These are phyloP conservation scores for Madurella fahalii DNA, from an alignment of 2,329 filamentous ascomycete genomes.

Conservation along the genomic window DNA sequence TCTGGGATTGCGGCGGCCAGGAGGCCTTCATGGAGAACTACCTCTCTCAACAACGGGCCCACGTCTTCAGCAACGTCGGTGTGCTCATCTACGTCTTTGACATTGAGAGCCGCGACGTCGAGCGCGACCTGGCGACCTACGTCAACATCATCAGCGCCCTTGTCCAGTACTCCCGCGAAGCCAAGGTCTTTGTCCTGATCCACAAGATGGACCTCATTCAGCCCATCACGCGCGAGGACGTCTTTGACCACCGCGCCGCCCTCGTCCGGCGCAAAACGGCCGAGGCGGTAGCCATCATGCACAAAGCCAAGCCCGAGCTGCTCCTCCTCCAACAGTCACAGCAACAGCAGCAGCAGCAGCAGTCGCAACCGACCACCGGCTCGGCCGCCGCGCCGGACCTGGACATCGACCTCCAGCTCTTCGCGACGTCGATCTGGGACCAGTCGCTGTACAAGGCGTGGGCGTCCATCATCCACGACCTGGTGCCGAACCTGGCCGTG, in stretches of 20 bases:
- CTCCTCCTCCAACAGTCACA: neutral
- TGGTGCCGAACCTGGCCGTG: conserved; percentile 86
- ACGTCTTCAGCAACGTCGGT: conserved; percentile 94
- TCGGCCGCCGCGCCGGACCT: conserved; percentile 29
- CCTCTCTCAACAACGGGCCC: conserved; percentile 87
- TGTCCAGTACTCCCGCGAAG: conserved; percentile 73
- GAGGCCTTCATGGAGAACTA: conserved; percentile 99
- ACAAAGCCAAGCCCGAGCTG: conserved; percentile 27
- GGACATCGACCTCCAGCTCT: conserved; percentile 72
- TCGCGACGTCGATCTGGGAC: conserved; percentile 97
- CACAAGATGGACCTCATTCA: conserved; percentile 99
- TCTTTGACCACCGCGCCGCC: conserved; percentile 79
- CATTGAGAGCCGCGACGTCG: conserved; percentile 91
- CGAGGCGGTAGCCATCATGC: conserved; percentile 46
- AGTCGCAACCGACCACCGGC: conserved; percentile 15
- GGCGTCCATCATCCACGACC: conserved; percentile 95
- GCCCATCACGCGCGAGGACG: conserved; percentile 67
- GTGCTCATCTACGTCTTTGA: conserved; percentile 99
- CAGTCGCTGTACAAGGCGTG: conserved; percentile 97
- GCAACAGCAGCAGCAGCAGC: conserved; percentile 24
- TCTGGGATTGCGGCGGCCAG: conserved; percentile 98
- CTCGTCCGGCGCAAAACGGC: conserved; percentile 71
- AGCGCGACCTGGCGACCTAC: conserved; percentile 89
- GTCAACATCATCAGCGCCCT: conserved; percentile 84
- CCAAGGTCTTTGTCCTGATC: conserved; percentile 89